These are phyloP conservation scores for Podospora fimiseda DNA, from an alignment of 495 filamentous ascomycete genomes.

Conservation along the genomic window DNA sequence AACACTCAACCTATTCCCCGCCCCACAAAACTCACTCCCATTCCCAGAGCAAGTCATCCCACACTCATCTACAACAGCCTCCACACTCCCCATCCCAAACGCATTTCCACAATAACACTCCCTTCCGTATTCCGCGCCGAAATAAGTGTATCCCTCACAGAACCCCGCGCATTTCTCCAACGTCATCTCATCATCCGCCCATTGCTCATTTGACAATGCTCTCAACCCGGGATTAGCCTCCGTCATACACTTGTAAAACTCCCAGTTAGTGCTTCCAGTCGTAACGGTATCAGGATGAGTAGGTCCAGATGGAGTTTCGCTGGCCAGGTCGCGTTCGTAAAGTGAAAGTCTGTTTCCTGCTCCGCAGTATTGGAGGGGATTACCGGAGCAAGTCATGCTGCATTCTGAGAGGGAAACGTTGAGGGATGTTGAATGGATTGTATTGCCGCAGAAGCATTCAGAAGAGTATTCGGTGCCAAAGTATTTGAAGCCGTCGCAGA, in stretches of 20 bases:
- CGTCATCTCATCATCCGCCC: constrained; percentile 27
- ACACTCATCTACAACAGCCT: constrained; percentile 27
- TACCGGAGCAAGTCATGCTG: constrained; percentile 36
- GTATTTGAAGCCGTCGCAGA: constrained; percentile 39
- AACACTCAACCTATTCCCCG: constrained; percentile 28
- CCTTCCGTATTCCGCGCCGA: constrained; percentile 33
- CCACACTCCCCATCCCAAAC: constrained; percentile 24
- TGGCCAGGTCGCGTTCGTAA: constrained; percentile 23
- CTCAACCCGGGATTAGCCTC: constrained; percentile 27
- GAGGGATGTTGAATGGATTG: constrained; percentile 25
- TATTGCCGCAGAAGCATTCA: constrained; percentile 44
- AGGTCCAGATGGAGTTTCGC: constrained; percentile 9
- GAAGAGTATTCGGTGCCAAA: constrained; percentile 42
- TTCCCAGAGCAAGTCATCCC: constrained; percentile 35
- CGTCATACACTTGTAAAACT: constrained; percentile 33
- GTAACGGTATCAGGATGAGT: constrained; percentile 22
- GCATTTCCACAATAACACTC: constrained; percentile 38
- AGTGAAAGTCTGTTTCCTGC: constrained; percentile 32
- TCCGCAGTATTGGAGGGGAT: constrained; percentile 36
- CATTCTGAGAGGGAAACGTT: constrained; percentile 29
- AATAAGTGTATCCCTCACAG: constrained; percentile 31
- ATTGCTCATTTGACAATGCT: constrained; percentile 16
- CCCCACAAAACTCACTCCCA: constrained; percentile 33
- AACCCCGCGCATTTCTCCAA: constrained; percentile 32
- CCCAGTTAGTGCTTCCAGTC: constrained; percentile 24